A percentile compares a stretch with the other conserved stretches of the same genome.
Evolutionary conservation across 1,284 basidiomycete species (phyloP).

Genomic region (Cutaneotrichosporon arboriforme): DNA sequence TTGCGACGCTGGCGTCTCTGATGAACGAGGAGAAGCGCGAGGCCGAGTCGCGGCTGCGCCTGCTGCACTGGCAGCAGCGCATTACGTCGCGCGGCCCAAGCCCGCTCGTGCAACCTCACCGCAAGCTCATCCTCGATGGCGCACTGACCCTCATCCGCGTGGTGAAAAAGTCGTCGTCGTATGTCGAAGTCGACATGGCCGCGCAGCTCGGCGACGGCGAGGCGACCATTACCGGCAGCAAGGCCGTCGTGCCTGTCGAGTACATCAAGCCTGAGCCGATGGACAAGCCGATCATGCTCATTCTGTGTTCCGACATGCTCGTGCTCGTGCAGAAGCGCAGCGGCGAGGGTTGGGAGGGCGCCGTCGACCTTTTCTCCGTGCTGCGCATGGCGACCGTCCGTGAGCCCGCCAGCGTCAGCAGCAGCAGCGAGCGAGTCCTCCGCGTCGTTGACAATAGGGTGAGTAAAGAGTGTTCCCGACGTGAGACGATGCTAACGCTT

Average conservation of each 20-base stretch:
- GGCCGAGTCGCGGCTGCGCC: conserved; percentile 76
- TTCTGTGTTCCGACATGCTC: conserved; percentile 69
- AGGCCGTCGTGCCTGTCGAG: conserved; percentile 77
- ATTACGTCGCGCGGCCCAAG: conserved; percentile 89
- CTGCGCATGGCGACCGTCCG: conserved; percentile 82
- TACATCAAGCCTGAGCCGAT: conserved; percentile 58
- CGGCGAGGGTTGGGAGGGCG: conserved; percentile 62
- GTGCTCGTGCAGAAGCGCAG: conserved; percentile 74
- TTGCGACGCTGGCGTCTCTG: conserved; percentile 76
- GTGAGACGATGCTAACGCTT: neutral
- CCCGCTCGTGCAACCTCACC: conserved; percentile 94
- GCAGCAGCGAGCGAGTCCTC: conserved; percentile 61
- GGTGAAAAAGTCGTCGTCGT: conserved; percentile 79
- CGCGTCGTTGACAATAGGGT: conserved; percentile 45
- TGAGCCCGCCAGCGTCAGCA: conserved; percentile 82
- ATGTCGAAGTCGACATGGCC: conserved; percentile 61
- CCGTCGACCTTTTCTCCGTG: conserved; percentile 86
- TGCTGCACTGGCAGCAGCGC: conserved; percentile 83
- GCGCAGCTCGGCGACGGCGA: conserved; percentile 25
- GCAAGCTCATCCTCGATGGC: conserved; percentile 86
- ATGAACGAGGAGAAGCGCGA: conserved; percentile 98
- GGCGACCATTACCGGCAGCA: conserved; percentile 40
- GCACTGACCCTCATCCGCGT: conserved; percentile 73
- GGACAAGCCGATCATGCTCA: conserved; percentile 41
- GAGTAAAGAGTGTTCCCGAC: conserved; percentile 58